Conservation (phyloP, 2,329 filamentous ascomycete species). For the Aspergillus uvarum region DNA sequence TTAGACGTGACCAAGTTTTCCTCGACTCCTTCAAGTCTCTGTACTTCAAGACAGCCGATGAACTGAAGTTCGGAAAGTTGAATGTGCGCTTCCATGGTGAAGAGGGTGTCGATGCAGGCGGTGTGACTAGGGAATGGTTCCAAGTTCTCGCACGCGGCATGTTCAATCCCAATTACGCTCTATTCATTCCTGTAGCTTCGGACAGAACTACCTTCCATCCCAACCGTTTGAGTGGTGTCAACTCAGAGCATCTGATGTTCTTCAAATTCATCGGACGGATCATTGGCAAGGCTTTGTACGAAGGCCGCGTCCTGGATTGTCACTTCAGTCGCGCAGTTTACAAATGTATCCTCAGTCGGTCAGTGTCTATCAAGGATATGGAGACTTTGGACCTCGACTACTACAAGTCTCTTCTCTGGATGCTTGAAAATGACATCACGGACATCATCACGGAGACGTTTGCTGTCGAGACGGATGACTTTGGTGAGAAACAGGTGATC, state of each 20-base stretch:
- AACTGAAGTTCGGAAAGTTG: conserved; percentile 98
- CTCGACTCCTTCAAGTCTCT: conserved; percentile 97
- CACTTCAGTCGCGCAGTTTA: conserved; percentile 99
- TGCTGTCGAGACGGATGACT: conserved; percentile 88
- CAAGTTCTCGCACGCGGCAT: conserved; percentile 95
- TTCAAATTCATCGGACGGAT: conserved; percentile 99
- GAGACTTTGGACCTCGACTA: conserved; percentile 98
- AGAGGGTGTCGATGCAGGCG: conserved; percentile 95
- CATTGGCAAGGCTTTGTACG: conserved; percentile 96
- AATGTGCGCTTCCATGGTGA: conserved; percentile 97
- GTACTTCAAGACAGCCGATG: conserved; percentile 93
- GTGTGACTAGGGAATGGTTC: conserved; percentile 98
- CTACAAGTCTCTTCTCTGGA: conserved; percentile 98
- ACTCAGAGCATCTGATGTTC: conserved; percentile 93
- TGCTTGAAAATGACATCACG: conserved; percentile 97
- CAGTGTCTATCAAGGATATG: conserved; percentile 98
- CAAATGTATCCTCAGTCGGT: conserved; percentile 92
- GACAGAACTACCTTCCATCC: conserved; percentile 99
- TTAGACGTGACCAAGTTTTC: conserved; percentile 94
- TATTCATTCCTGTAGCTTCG: conserved; percentile 94
- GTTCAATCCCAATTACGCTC: conserved; percentile 97
- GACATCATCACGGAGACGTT: conserved; percentile 97
- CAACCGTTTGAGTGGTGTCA: conserved; percentile 89
- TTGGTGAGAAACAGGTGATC: conserved; percentile 82
- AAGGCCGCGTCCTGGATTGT: conserved; percentile 91